These are phyloP conservation scores for Cutaneotrichosporon mucoides DNA, from an alignment of 1,284 basidiomycete genomes.

Conservation along the genomic window DNA sequence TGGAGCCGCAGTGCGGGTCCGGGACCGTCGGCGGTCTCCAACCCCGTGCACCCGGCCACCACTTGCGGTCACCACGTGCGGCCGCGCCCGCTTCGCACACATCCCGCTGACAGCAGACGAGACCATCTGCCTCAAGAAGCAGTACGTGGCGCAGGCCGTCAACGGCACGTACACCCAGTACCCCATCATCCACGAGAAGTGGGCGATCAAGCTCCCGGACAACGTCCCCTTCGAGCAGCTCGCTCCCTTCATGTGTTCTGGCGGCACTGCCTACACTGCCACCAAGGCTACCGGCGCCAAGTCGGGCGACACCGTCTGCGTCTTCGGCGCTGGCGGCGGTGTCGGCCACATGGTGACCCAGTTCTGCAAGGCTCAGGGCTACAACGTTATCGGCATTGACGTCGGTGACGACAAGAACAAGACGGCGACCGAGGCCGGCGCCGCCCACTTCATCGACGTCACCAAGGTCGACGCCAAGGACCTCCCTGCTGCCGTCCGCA, in stretches of 20 bases:
- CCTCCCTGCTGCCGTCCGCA: constrained; percentile 10
- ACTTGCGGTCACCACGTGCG: no score
- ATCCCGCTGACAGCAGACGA: no score
- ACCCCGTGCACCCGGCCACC: no score
- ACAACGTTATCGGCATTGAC: constrained; percentile 19
- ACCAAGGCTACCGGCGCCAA: constrained; percentile 16
- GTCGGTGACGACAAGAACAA: constrained; percentile 15
- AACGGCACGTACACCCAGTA: constrained; percentile 21
- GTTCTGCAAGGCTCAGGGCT: constrained; percentile 19
- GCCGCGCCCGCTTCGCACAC: no score
- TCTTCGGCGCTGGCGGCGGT: constrained; percentile 18
- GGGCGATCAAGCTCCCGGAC: constrained; percentile 18
- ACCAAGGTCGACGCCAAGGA: constrained; percentile 5
- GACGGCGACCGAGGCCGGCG: constrained; percentile 9
- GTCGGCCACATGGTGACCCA: constrained; percentile 24
- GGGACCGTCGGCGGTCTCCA: no score
- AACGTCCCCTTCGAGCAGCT: constrained; percentile 15
- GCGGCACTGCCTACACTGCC: constrained; percentile 21
- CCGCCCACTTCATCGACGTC: constrained; percentile 13
- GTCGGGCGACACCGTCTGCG: constrained; percentile 11
- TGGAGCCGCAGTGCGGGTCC: no score
- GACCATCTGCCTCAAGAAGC: constrained; percentile 16
- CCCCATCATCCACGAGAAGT: constrained; percentile 13
- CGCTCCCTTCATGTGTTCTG: constrained; percentile 21
- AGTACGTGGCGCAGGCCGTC: constrained; percentile 10